Percentiles rank a stretch among this genome's conserved stretches.
Conservation (phyloP, 257 asterid genomes). For the Leonotis leonurus region DNA sequence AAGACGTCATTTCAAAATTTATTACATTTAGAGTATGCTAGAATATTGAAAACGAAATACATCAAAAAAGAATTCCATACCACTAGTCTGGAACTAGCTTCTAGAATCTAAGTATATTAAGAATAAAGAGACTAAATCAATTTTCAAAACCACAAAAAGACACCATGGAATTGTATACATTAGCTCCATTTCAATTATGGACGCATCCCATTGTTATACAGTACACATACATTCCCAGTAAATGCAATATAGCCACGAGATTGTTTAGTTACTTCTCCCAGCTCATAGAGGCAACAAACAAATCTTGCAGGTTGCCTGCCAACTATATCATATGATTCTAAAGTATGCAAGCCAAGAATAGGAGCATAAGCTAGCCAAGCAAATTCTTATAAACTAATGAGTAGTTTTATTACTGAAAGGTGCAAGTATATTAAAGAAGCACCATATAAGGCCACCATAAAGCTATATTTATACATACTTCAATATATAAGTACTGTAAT, state of each 20-base stretch:
- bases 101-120: too few species aligned
- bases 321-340: neutral
- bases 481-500: conserved; percentile 2
- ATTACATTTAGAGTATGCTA: neutral
- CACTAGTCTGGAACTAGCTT: conserved; percentile 2
- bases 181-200: neutral
- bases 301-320: neutral
- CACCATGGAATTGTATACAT: neutral
- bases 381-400: neutral
- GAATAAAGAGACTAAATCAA: neutral
- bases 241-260: neutral
- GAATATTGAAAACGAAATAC: neutral
- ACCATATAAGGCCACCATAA: conserved; percentile 9
- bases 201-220: neutral
- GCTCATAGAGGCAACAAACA: neutral
- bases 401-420: conserved; percentile 1
- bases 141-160: neutral
- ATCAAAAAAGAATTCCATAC: neutral
- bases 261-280: neutral
- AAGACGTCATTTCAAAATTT: neutral
- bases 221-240: too few species aligned
- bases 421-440: conserved; percentile 9
- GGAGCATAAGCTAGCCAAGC: neutral
- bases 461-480: neutral
- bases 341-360: neutral